Base-by-base conservation (phyloP, 805 yeast genomes). In the Kregervanrija pseudodelftensis region DNA sequence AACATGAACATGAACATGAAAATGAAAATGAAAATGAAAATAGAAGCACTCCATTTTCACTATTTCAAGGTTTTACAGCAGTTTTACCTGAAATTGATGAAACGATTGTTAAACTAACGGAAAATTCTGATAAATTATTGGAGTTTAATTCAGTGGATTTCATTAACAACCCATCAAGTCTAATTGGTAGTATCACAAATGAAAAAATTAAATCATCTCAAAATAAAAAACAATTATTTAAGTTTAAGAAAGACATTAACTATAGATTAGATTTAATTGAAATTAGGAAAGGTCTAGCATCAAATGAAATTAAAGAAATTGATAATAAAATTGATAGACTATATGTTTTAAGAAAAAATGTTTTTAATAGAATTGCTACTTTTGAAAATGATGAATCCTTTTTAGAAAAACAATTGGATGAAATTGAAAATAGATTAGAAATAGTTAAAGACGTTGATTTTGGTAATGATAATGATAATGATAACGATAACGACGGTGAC, bases 21-120 rank as follows among this genome's bases (percentile, higher is more conserved):
- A 13, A 28, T n/a, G 14, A 33, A 14, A 35, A 17, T 15, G 34
- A 17, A 9, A 11, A 33, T 7, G 22, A 33, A 11, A 43, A 39
- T 10, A 42, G 32, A 8, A 47, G 39, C 9, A 15, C 46, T 1
- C 54, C 58, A 9, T 77, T 76, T 50, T 77, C 88, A 3, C 61
- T 84, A 16, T 81, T 74, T 54, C 90, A 83, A 60, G 89, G 90
- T 1, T 81, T 84, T 56, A 70, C 71, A 53, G 85, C 87, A 4
- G 67, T 76, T 1, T 57, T 73, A 33, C 79, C 79, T 1, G 74
- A 74, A 13, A 63, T 74, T n/a, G 67, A 74, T 48, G 76, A 70
- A 47, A 68, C 67, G 36, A 59, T 70, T 33, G 64, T 48, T 37
- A 54, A 47, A 50, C 52, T 43, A 48, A 58, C 46, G 50, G 54